phyloP scores from a whole-genome alignment of 192 early-diverging fungal species.

The Lunasporangiospora selenospora region DNA sequence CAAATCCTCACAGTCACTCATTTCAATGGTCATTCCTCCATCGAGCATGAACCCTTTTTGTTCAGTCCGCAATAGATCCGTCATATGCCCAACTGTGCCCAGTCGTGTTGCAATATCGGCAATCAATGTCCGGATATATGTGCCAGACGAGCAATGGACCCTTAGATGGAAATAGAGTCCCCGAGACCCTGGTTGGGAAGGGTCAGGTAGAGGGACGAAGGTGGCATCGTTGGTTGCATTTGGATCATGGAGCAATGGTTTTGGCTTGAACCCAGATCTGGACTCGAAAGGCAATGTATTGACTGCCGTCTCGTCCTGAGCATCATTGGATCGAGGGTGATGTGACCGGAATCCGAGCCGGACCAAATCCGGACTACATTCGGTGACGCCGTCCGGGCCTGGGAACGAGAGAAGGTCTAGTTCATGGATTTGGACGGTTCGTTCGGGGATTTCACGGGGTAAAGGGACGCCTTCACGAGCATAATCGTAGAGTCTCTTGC shows the following conservation, averaged over 20 bases:
- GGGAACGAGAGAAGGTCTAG: slow-evolving; percentile 49
- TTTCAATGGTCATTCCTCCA: slow-evolving; percentile 48
- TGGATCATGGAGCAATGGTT: too few relatives aligned
- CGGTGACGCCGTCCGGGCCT: neutral
- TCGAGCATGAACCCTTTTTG: slow-evolving; percentile 62
- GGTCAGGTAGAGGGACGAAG: slow-evolving; percentile 5
- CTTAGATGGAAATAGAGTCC: slow-evolving; percentile 58
- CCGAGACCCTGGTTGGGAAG: slow-evolving; percentile 31
- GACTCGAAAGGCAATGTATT: neutral
- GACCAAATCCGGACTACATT: slow-evolving; percentile 1
- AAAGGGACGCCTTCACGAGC: slow-evolving; percentile 58
- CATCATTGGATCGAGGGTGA: neutral
- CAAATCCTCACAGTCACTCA: slow-evolving; percentile 48
- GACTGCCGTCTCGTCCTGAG: neutral
- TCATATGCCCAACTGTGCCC: slow-evolving; percentile 67
- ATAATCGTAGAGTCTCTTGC: slow-evolving; percentile 75
- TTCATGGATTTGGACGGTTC: slow-evolving; percentile 47
- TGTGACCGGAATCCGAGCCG: slow-evolving; percentile 7
- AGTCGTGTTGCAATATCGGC: slow-evolving; percentile 65
- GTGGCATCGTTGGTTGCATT: neutral
- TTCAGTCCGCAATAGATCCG: slow-evolving; percentile 61
- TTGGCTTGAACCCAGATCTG: slow-evolving; percentile 8
- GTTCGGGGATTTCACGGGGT: slow-evolving; percentile 49
- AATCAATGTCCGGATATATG: slow-evolving; percentile 77
- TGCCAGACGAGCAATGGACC: slow-evolving; percentile 72